Conservation (phyloP, 1,284 basidiomycete genomes). For the Malassezia sp. region DNA sequence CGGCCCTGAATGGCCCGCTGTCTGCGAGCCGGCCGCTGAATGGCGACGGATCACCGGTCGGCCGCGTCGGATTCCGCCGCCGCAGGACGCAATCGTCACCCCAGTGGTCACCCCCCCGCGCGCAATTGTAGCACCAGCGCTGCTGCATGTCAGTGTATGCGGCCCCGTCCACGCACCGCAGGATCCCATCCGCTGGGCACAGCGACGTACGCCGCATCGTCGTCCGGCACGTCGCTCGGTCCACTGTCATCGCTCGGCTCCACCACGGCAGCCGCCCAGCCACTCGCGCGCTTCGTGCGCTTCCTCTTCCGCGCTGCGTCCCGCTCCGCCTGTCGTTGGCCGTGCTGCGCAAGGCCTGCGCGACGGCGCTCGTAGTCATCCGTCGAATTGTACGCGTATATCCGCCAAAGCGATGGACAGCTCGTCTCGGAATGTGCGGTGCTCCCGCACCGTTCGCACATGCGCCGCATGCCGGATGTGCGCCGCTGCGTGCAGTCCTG, state of each 20-base stretch:
- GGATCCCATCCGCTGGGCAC: conserved; percentile 20
- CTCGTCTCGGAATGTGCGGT: conserved; percentile 60
- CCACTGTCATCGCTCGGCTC: conserved; percentile 9
- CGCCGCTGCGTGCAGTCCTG: conserved; percentile 58
- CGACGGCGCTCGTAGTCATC: conserved; percentile 50
- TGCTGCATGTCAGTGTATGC: too few relatives aligned
- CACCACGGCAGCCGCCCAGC: conserved; percentile 10
- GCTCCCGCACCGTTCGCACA: conserved; percentile 68
- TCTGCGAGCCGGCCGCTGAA: conserved; percentile 61
- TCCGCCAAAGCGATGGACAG: conserved; percentile 75
- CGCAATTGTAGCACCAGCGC: conserved; percentile 87
- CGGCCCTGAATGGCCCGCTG: conserved; percentile 56
- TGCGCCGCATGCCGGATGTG: conserved; percentile 22
- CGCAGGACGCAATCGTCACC: conserved; percentile 69
- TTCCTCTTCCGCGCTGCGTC: conserved; percentile 1
- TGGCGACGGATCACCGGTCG: conserved; percentile 57
- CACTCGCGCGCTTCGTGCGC: conserved; percentile 2
- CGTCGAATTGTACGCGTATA: conserved; percentile 64
- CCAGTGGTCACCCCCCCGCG: conserved; percentile 59
- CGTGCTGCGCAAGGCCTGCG: conserved; percentile 16
- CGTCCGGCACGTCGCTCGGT: conserved; percentile 13
- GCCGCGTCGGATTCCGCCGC: conserved; percentile 51
- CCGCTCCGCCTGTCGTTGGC: background rate
- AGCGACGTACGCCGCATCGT: conserved; percentile 9
- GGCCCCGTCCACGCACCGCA: too few relatives aligned